These are phyloP conservation scores for Porphyrellus cyaneotinctus DNA, from an alignment of 768 basidiomycete genomes.

Conservation along the genomic window DNA sequence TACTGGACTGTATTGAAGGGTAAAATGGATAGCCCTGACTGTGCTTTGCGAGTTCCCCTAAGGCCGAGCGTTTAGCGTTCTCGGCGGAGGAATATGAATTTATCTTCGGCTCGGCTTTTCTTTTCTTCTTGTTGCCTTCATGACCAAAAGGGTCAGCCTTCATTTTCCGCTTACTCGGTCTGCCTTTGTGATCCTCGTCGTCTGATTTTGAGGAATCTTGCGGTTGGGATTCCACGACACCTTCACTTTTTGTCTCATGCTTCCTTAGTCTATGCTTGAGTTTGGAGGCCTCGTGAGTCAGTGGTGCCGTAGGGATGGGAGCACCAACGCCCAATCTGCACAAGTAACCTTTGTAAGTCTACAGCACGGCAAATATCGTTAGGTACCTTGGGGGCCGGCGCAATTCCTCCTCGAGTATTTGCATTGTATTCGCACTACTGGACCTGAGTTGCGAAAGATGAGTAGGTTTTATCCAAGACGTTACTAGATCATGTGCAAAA, in stretches of 20 bases:
- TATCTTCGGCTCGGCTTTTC: slow-evolving; percentile 30
- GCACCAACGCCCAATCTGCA: slow-evolving; percentile 74
- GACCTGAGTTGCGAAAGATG: slow-evolving; percentile 37
- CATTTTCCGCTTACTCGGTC: slow-evolving; percentile 55
- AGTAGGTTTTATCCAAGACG: slow-evolving; percentile 71
- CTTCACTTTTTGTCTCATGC: slow-evolving; percentile 43
- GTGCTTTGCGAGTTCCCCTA: not conserved
- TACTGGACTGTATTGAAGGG: not conserved
- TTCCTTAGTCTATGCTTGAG: slow-evolving; percentile 58
- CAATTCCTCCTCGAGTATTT: slow-evolving; percentile 63
- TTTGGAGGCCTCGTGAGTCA: slow-evolving; percentile 53
- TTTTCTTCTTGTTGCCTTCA: slow-evolving; percentile 41
- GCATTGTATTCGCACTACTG: slow-evolving; percentile 34
- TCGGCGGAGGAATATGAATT: not conserved
- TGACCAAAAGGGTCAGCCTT: slow-evolving; percentile 54
- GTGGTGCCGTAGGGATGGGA: slow-evolving; percentile 44
- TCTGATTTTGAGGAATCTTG: slow-evolving; percentile 31
- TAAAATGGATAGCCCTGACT: slow-evolving; percentile 12
- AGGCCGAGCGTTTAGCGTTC: not conserved
- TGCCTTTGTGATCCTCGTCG: slow-evolving; percentile 54
- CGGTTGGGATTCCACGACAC: slow-evolving; percentile 34
- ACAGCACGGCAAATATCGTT: not conserved
- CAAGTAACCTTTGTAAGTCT: slow-evolving; percentile 1
- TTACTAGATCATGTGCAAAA: slow-evolving; percentile 65
- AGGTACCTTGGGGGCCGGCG: slow-evolving; percentile 64